Percentiles rank a stretch among this genome's conserved stretches.
Evolutionary conservation across 2,329 filamentous ascomycete genomes (phyloP).

Genomic region (Cytospora mali): DNA sequence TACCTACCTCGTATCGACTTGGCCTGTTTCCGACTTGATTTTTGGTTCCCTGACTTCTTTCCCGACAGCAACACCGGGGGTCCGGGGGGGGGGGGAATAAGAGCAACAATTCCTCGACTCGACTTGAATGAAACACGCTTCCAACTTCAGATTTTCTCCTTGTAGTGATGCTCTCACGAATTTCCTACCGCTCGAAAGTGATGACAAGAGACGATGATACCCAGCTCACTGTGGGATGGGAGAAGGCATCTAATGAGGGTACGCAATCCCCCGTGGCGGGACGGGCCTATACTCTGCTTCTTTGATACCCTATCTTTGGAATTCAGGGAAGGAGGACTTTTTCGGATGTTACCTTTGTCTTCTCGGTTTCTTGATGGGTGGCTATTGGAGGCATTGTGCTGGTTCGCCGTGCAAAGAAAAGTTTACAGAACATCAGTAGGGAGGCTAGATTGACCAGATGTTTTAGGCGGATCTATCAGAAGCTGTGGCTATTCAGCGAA

Average conservation of each 20-base stretch:
- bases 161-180: neutral
- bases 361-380: neutral
- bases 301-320: constrained; percentile 21
- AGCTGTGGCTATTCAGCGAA: neutral
- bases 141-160: constrained; percentile 4
- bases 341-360: neutral
- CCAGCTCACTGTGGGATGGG: neutral
- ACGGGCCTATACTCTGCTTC: constrained; percentile 12
- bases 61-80: constrained; percentile 4
- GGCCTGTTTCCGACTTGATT: neutral
- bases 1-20: neutral
- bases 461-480: neutral
- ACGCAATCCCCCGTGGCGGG: neutral
- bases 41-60: neutral
- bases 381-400: neutral
- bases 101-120: constrained; percentile 13
- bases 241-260: neutral
- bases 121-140: constrained; percentile 14
- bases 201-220: neutral
- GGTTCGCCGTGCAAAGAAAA: neutral
- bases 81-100: neutral
- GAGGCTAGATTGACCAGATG: constrained; percentile 8
- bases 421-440: neutral
- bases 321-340: constrained; percentile 2
- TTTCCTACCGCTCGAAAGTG: constrained; percentile 3